Evolutionary conservation across 768 basidiomycete genomes (phyloP).

Genomic region (Pleurotus eryngii): DNA sequence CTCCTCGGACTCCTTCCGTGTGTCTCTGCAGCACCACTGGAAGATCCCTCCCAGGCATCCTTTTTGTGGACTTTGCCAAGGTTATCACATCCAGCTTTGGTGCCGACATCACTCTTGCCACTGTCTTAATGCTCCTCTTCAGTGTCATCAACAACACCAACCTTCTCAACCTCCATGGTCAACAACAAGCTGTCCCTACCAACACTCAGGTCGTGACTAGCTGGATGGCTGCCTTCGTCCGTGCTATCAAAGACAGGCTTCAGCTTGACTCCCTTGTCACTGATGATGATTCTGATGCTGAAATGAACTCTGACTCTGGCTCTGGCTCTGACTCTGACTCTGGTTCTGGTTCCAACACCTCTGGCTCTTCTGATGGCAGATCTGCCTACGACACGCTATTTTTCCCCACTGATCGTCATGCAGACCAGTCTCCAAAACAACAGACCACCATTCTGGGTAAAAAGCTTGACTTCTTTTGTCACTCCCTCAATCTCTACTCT

Average conservation of each 20-base stretch:
- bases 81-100: not conserved
- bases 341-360: not conserved
- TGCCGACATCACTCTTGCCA: not conserved
- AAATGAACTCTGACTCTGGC: not conserved
- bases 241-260: not conserved
- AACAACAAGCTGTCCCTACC: not conserved
- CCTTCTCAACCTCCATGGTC: constrained; percentile 2
- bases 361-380: not conserved
- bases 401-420: not conserved
- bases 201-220: not conserved
- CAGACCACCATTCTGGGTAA: no score
- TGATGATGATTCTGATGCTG: not conserved
- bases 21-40: not conserved
- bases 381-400: not conserved
- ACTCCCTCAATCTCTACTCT: no score
- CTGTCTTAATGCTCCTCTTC: constrained; percentile 4
- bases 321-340: not conserved
- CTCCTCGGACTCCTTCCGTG: not conserved
- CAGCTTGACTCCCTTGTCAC: not conserved
- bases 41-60: constrained; percentile 6
- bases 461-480: no score
- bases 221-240: not conserved
- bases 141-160: not conserved
- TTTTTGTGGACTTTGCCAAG: not conserved
- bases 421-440: no score